Percentiles rank a stretch among this genome's conserved stretches.
phyloP scores from a whole-genome alignment of 331 rosid species.

The Malus hybrid region DNA sequence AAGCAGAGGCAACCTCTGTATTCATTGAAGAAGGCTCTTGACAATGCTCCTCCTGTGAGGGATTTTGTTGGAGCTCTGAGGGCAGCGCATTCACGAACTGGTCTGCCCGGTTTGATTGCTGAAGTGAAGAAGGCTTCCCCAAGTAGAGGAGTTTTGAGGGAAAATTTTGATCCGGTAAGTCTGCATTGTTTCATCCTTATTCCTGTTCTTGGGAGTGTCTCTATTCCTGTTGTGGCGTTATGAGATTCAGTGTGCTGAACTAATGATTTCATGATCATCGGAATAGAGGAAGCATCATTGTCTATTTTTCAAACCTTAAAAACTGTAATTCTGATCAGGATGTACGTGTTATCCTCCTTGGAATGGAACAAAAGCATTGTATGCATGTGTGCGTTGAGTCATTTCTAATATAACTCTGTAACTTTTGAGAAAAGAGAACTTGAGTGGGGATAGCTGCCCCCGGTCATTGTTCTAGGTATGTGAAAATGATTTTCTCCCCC shows the following conservation, averaged over 20 bases:
- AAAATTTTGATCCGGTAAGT: slow-evolving; percentile 85
- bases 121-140: slow-evolving; percentile 99
- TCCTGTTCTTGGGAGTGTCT: not conserved
- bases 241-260: not conserved
- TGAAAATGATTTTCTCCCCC: not conserved
- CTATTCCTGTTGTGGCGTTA: not conserved
- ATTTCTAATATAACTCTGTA: not conserved
- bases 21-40: not conserved
- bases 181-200: not conserved
- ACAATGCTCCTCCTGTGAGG: slow-evolving; percentile 61
- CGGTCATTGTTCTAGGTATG: not conserved
- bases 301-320: not conserved
- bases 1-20: slow-evolving; percentile 56
- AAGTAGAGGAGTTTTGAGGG: slow-evolving; percentile 88
- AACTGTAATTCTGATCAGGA: not conserved
- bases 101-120: slow-evolving; percentile 88
- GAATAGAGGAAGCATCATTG: not conserved
- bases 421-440: not conserved
- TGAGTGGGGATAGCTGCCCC: not conserved
- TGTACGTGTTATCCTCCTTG: not conserved
- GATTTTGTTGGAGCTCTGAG: slow-evolving; percentile 79
- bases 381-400: not conserved
- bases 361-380: not conserved
- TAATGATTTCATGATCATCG: not conserved
- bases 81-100: slow-evolving; percentile 65